Conservation (phyloP, 768 basidiomycete species). For the Suillus hirtellus region DNA sequence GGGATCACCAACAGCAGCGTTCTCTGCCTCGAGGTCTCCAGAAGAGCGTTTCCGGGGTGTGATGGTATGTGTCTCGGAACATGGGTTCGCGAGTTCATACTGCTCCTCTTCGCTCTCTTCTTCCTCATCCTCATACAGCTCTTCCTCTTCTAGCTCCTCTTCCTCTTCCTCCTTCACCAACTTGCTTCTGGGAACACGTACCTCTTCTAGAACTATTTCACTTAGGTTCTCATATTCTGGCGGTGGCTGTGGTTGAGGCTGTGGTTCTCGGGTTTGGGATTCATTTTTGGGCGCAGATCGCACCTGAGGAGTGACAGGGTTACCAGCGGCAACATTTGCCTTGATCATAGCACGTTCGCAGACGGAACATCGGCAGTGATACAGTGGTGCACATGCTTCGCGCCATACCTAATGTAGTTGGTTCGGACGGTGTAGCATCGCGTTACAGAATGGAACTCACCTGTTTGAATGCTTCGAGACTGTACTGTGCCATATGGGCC, state of each 20-base stretch:
- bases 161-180: conserved; percentile 18
- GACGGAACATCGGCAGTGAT: conserved; percentile 71
- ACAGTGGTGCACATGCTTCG: conserved; percentile 70
- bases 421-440: neutral
- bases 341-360: conserved; percentile 66
- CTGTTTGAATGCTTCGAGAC: conserved; percentile 54
- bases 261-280: conserved; percentile 18
- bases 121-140: conserved; percentile 33
- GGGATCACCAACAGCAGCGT: neutral
- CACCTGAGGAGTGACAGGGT: conserved; percentile 31
- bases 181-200: conserved; percentile 20
- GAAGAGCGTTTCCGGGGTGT: conserved; percentile 39
- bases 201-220: conserved; percentile 31
- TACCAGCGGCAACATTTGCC: conserved; percentile 46
- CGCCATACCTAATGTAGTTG: conserved; percentile 57
- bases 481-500: conserved; percentile 55
- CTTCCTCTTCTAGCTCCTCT: conserved; percentile 30
- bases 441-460: conserved; percentile 40
- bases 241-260: conserved; percentile 17
- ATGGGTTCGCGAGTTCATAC: conserved; percentile 7
- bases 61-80: conserved; percentile 14
- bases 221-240: conserved; percentile 17
- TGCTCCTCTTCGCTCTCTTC: conserved; percentile 30
- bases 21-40: conserved; percentile 37
- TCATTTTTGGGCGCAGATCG: conserved; percentile 20